Percentiles rank a stretch among this genome's conserved stretches.
Evolutionary conservation across 176 grass and related monocot species (phyloP).

Genomic region (Hordeum marinum): DNA sequence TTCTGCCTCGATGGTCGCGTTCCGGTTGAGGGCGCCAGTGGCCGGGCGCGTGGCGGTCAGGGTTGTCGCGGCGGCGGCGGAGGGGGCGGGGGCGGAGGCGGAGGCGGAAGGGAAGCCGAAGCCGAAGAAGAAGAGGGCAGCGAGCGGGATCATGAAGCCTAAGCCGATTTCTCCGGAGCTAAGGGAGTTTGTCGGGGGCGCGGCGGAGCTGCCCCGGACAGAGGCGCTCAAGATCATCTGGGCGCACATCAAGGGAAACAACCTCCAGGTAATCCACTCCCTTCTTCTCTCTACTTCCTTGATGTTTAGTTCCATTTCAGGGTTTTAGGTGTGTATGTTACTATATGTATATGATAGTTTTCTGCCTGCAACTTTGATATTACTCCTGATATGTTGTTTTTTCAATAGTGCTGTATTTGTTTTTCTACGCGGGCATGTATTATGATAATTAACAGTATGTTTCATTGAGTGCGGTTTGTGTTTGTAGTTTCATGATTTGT

Average conservation of each 20-base stretch:
- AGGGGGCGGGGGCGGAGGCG: constrained; percentile 2
- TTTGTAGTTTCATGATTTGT: background rate
- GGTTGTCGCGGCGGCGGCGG: background rate
- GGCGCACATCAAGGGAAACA: constrained; percentile 94
- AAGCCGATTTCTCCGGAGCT: constrained; percentile 76
- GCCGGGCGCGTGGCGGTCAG: background rate
- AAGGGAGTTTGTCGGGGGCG: constrained; percentile 70
- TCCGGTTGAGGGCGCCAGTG: background rate
- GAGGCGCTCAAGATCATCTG: constrained; percentile 85
- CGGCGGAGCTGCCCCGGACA: constrained; percentile 65
- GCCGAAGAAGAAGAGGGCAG: constrained; percentile 41
- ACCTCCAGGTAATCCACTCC: constrained; percentile 51
- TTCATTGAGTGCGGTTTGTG: background rate
- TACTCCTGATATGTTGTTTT: too few relatives aligned
- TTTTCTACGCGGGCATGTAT: background rate
- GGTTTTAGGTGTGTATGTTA: background rate
- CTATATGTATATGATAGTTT: background rate
- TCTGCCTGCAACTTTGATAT: background rate
- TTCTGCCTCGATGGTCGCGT: background rate
- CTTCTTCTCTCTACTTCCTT: background rate
- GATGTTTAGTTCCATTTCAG: background rate
- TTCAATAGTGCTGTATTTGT: background rate
- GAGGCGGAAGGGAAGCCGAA: constrained; percentile 19
- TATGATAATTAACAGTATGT: background rate
- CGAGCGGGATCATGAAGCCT: constrained; percentile 81